A percentile compares a stretch with the other conserved stretches of the same genome.
Conservation (phyloP, 257 asterid species). For the Nicotiana tabacum region DNA sequence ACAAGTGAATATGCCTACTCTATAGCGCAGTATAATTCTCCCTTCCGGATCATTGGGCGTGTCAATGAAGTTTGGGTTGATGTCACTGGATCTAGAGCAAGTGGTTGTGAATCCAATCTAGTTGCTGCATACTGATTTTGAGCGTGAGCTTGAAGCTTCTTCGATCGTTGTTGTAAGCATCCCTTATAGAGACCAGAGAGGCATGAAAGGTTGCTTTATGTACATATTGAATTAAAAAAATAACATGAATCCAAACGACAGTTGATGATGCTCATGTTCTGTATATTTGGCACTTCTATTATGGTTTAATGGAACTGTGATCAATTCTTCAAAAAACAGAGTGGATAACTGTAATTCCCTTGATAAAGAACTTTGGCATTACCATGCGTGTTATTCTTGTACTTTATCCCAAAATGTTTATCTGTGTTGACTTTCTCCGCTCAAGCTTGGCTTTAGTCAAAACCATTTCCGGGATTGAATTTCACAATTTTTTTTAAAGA, state of each 20-base stretch:
- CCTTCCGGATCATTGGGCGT: slow-evolving; percentile 48
- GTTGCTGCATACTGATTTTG: slow-evolving; percentile 35
- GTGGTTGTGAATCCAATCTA: slow-evolving; percentile 38
- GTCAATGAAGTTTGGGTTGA: slow-evolving; percentile 87
- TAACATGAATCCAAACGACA: neutral
- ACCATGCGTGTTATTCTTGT: neutral
- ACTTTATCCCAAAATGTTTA: neutral
- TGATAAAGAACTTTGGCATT: neutral
- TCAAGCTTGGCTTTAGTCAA: too few species aligned
- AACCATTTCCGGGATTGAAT: too few species aligned
- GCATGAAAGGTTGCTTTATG: neutral
- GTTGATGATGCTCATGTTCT: neutral
- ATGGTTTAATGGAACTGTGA: neutral
- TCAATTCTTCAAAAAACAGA: neutral
- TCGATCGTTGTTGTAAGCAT: neutral
- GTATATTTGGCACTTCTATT: neutral
- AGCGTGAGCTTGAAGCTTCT: neutral
- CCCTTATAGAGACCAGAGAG: neutral
- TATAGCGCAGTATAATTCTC: slow-evolving; percentile 73
- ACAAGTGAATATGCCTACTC: slow-evolving; percentile 58
- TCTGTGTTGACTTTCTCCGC: too few species aligned
- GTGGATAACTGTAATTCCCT: neutral
- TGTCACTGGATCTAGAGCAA: slow-evolving; percentile 45
- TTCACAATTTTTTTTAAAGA: too few species aligned
- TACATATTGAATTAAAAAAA: neutral